Evolutionary conservation across 371 early-diverging fungal genomes (phyloP).

Genomic region (Mucor lusitanicus): DNA sequence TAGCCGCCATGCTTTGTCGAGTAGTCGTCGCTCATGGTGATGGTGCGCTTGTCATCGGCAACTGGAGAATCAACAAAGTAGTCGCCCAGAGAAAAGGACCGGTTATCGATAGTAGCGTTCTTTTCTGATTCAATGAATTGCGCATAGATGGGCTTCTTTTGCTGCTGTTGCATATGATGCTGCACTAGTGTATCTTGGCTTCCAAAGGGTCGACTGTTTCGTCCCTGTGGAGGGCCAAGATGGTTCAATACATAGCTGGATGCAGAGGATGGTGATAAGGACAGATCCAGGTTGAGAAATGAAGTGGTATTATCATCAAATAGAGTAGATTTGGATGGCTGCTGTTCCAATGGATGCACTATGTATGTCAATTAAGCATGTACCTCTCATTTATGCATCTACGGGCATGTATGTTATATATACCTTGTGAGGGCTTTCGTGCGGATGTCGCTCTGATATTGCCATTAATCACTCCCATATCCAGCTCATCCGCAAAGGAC

Average conservation of each 20-base stretch:
- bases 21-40: constrained; percentile 12
- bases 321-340: background rate
- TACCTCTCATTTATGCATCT: background rate
- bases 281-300: constrained; percentile 16
- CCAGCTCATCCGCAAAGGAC: constrained; percentile 21
- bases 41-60: constrained; percentile 8
- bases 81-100: constrained; percentile 12
- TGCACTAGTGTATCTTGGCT: constrained; percentile 50
- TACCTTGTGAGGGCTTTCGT: constrained; percentile 8
- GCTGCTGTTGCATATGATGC: constrained; percentile 5
- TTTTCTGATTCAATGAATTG: constrained; percentile 25
- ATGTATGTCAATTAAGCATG: background rate
- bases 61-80: constrained; percentile 1
- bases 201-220: constrained; percentile 33
- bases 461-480: constrained; percentile 3
- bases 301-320: constrained; percentile 15
- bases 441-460: background rate
- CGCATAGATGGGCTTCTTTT: constrained; percentile 29
- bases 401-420: background rate
- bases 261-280: constrained; percentile 10
- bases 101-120: constrained; percentile 2
- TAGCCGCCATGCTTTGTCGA: constrained; percentile 16
- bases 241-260: constrained; percentile 11
- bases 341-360: constrained; percentile 13
- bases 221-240: background rate